phyloP scores from a whole-genome alignment of 2,329 filamentous ascomycete species.

The Colletotrichum somersetense region DNA sequence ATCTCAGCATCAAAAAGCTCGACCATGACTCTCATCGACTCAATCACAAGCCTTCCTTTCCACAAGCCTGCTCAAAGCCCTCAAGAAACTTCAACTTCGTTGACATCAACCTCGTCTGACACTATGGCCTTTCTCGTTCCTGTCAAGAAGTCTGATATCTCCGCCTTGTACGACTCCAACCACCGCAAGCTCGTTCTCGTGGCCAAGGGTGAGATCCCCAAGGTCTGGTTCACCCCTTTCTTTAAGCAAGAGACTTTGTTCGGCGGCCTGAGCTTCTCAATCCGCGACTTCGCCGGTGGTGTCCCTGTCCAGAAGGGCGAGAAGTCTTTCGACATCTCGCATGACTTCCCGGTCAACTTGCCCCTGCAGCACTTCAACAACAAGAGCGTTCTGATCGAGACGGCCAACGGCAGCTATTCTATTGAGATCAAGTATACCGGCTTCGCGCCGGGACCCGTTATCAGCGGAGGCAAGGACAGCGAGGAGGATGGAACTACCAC shows the following conservation, averaged over 20 bases:
- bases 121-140: constrained; percentile 9
- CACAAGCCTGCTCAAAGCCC: constrained; percentile 1
- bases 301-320: not conserved
- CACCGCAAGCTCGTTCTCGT: not conserved
- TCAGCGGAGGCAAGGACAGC: not conserved
- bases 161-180: not conserved
- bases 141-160: constrained; percentile 4
- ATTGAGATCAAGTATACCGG: not conserved
- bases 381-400: not conserved
- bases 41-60: not conserved
- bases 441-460: not conserved
- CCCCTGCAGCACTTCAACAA: not conserved
- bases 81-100: constrained; percentile 7
- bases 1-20: not conserved
- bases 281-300: not conserved
- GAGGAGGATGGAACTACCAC: not conserved
- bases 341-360: not conserved
- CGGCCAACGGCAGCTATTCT: not conserved
- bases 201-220: constrained; percentile 14
- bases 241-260: not conserved
- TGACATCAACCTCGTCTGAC: constrained; percentile 12
- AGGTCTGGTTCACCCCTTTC: not conserved
- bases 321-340: not conserved
- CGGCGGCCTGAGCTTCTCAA: not conserved
- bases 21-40: not conserved